Evolutionary conservation across 2,329 filamentous ascomycete species (phyloP).

Genomic region (Fusarium sp.): DNA sequence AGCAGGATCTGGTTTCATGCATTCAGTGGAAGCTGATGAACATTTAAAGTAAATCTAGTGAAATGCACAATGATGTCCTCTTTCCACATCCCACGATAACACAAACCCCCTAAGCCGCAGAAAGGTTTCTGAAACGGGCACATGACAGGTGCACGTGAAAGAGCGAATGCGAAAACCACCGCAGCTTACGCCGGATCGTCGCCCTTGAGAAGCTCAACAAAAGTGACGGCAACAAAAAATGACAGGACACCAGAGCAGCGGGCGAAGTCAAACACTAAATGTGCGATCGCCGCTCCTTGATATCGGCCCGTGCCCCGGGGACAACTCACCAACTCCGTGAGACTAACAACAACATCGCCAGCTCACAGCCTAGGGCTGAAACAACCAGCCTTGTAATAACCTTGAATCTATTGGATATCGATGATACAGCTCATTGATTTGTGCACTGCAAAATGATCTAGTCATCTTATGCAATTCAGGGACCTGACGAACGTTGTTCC

Average conservation of each 20-base stretch:
- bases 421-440: rapidly evolving
- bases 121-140: not conserved
- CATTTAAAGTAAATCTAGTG: not conserved
- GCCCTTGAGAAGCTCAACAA: not conserved
- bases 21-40: rapidly evolving
- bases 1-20: rapidly evolving
- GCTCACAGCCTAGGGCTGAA: not conserved
- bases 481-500: not conserved
- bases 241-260: no score
- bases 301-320: not conserved
- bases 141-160: slow-evolving; percentile 1
- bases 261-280: not conserved
- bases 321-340: not conserved
- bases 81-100: not conserved
- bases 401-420: not conserved
- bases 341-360: not conserved
- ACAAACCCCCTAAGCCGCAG: not conserved
- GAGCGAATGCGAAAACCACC: not conserved
- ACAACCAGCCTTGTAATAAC: not conserved
- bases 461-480: not conserved
- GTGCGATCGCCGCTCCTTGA: not conserved
- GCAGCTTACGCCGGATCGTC: not conserved
- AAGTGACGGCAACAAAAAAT: not conserved
- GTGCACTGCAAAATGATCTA: not conserved
- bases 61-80: slow-evolving; percentile 1